Base-by-base conservation (phyloP, 1,284 basidiomycete genomes). In the Erythrobasidium hasegawianum region DNA sequence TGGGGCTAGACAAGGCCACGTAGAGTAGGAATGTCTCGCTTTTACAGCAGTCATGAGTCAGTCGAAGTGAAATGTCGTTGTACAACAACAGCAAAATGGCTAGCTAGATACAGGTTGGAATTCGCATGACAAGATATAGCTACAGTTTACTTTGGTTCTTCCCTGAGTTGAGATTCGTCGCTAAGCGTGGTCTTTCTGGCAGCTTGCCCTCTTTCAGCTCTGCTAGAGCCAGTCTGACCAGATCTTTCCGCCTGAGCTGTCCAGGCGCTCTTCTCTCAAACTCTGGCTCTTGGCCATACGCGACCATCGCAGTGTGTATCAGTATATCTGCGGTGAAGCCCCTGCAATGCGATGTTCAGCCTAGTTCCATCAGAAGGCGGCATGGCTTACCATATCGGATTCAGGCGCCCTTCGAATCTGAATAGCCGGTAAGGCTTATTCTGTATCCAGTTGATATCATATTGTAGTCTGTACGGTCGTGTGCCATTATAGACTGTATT, bases 1-100 rank as follows among this genome's bases (percentile, higher is more conserved):
- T 87, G 86, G 86, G 86, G 86, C 72, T 87, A 71, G 38, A 33
- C 33, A 33, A 33, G 33, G 4, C 4, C 33, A 33, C 33, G 33
- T 5, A 33, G 33, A 11, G 33, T 33, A 4, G 4, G 5, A 33
- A n/a, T 33, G 11, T n/a, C n/a, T n/a, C 33, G 33, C 11, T 33
- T 33, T 11, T 11, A 11, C 11, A 33, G 33, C 33, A 33, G 33
- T 33, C 4, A 33, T 33, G 11, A 11, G 5, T 4, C 4, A 33
- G 33, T 33, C 33, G 33, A 33, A 33, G 33, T 33, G 33, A 11
- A 33, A 33, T 33, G 33, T 33, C 33, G 33, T 33, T 33, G 33
- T 33, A 33, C 33, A 33, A 33, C 33, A 33, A 33, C 33, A 33
- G 33, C 33, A 33, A 11, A n/a, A n/a, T 5, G 33, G 33, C 33